Base-by-base conservation (phyloP, 306 rosid genomes). In the Vigna trinervia region DNA sequence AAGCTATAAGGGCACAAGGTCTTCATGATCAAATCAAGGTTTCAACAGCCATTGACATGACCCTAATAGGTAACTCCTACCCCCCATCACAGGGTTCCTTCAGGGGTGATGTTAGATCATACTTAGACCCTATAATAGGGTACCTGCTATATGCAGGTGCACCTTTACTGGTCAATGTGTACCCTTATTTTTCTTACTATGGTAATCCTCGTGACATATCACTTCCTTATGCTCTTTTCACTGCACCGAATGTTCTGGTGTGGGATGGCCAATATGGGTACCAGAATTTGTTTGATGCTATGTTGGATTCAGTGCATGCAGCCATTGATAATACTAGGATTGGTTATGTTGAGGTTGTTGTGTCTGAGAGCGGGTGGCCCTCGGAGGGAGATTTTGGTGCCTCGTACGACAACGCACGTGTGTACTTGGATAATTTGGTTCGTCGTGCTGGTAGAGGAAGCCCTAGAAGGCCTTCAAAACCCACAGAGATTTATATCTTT, bases 291-390 rank as follows among this genome's bases (percentile, higher is more conserved):
- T 91, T 91, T 78, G 90, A 90, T 74, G 93, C 93, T 7, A 82
- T 88, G 84, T 20, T 90, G 69, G 93, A 90, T 65, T 3, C 86
- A 0, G 54, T 91, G 30, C 83, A 86, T 64, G 87, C 93, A 1
- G 88, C 92, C 0, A 71, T 91, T 19, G 96, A 91, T 66, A 78
- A 78, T 22, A 85, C 88, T 0, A 38, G 84, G 36, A 90, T 89
- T 7, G 91, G 86, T 54, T 71, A 78, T 15, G 79, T 91, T 23
- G 79, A 78, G 66, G 90, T 89, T 17, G 93, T 91, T 4, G 90
- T 91, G 2, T 89, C 96, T 0, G 93, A 91, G 64, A 89, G 86
- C 28, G 96, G 92, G 0, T 91, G 96, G 96, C 96, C 92, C 1
- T 89, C 92, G 0, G 92, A 78, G 0, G 93, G 93, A 8, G 96